Evolutionary conservation across 805 yeast genomes (phyloP).

Genomic region (Starmerella stellata): DNA sequence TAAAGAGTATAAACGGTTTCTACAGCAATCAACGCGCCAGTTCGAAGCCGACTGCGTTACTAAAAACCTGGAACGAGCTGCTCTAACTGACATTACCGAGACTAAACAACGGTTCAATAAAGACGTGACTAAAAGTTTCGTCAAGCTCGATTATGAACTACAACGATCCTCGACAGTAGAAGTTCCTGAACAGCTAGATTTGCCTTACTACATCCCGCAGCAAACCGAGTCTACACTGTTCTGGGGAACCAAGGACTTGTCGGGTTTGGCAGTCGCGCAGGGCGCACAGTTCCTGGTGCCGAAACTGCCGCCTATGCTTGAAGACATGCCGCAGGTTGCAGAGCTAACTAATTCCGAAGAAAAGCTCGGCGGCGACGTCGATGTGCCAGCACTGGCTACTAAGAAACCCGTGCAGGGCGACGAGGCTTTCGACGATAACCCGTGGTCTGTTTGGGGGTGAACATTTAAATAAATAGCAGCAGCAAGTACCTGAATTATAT

Average conservation of each 20-base stretch:
- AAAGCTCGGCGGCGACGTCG: not conserved
- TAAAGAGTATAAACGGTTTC: slow-evolving; percentile 30
- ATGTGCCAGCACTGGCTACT: slow-evolving; percentile 8
- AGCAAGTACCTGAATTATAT: no score
- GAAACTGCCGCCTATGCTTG: slow-evolving; percentile 11
- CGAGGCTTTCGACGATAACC: slow-evolving; percentile 3
- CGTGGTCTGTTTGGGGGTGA: not conserved
- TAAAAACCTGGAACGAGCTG: not conserved
- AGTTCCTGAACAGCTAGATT: slow-evolving; percentile 14
- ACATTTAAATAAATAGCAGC: no score
- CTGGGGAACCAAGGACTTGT: slow-evolving; percentile 59
- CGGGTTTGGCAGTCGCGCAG: slow-evolving; percentile 29
- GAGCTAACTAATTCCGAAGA: slow-evolving; percentile 3
- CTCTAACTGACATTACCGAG: not conserved
- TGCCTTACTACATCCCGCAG: slow-evolving; percentile 53
- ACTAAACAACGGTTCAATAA: not conserved
- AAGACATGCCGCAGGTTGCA: slow-evolving; percentile 1
- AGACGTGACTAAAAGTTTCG: not conserved
- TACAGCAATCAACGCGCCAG: slow-evolving; percentile 24
- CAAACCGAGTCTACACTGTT: slow-evolving; percentile 48
- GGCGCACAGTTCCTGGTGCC: slow-evolving; percentile 15
- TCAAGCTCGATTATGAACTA: slow-evolving; percentile 3
- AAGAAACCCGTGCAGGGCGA: slow-evolving; percentile 24
- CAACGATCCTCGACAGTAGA: no score
- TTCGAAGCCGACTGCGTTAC: slow-evolving; percentile 10